Evolutionary conservation across 2,329 filamentous ascomycete species (phyloP).

Genomic region (Aspergillus terreus): DNA sequence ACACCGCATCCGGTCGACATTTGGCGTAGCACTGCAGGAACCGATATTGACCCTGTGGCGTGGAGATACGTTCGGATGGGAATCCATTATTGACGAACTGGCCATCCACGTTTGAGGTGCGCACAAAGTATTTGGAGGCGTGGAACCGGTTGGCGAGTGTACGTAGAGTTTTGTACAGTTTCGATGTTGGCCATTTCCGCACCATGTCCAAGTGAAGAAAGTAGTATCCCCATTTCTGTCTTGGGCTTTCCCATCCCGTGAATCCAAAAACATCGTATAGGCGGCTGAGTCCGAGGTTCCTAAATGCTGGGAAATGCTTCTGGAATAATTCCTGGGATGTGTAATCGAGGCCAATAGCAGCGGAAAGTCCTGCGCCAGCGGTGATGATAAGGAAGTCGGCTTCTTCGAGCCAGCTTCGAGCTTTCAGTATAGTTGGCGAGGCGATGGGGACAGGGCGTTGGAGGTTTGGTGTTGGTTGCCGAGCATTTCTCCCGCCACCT

Average conservation of each 20-base stretch:
- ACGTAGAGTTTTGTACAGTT: slow-evolving; percentile 7
- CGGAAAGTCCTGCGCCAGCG: slow-evolving; percentile 19
- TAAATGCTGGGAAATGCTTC: slow-evolving; percentile 22
- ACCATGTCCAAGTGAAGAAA: slow-evolving; percentile 18
- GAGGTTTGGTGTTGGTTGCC: neutral
- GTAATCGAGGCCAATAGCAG: slow-evolving; percentile 21
- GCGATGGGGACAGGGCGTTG: neutral
- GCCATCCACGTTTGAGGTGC: slow-evolving; percentile 21
- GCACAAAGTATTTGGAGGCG: slow-evolving; percentile 9
- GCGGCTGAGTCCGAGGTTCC: slow-evolving; percentile 24
- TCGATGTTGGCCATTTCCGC: slow-evolving; percentile 9
- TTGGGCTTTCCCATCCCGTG: slow-evolving; percentile 10
- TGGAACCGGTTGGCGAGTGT: slow-evolving; percentile 1
- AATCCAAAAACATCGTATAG: slow-evolving; percentile 21
- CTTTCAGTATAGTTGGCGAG: slow-evolving; percentile 6
- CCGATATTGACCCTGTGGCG: slow-evolving; percentile 20
- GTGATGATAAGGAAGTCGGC: slow-evolving; percentile 18
- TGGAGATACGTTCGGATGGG: slow-evolving; percentile 9
- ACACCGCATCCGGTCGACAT: slow-evolving; percentile 17
- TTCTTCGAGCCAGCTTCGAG: slow-evolving; percentile 13
- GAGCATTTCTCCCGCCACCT: too few relatives aligned
- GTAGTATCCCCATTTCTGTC: slow-evolving; percentile 21
- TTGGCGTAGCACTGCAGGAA: slow-evolving; percentile 19
- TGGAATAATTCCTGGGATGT: slow-evolving; percentile 20
- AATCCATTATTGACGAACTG: slow-evolving; percentile 19